phyloP scores from a whole-genome alignment of 2,329 filamentous ascomycete species.

The Phaeomoniella chlamydospora region DNA sequence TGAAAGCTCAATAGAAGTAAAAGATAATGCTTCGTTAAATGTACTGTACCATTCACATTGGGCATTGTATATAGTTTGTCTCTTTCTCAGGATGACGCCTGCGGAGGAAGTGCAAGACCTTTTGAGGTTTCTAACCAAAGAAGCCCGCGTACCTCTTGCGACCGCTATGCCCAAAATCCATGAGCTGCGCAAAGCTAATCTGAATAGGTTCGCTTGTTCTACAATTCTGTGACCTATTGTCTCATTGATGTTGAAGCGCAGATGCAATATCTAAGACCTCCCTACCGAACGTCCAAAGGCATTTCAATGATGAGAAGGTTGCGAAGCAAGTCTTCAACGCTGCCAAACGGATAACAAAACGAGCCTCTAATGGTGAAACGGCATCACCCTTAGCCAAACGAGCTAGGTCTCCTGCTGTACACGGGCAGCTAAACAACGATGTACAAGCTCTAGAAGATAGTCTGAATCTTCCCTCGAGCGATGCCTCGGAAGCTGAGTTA shows the following conservation, averaged over 20 bases:
- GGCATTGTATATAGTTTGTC: no score
- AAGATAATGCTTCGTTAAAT: no score
- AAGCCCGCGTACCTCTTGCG: conserved; percentile 40
- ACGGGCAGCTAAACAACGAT: neutral
- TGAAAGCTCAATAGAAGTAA: no score
- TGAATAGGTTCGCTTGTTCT: conserved; percentile 14
- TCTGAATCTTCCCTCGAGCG: neutral
- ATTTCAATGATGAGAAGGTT: conserved; percentile 36
- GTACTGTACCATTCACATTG: no score
- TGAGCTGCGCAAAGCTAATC: conserved; percentile 33
- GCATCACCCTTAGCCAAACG: neutral
- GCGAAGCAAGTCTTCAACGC: conserved; percentile 42
- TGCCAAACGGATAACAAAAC: conserved; percentile 40
- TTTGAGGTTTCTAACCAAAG: conserved; percentile 43
- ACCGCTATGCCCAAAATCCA: conserved; percentile 40
- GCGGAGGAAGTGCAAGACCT: conserved; percentile 26
- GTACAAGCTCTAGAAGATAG: neutral
- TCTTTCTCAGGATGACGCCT: conserved; percentile 6
- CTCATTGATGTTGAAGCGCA: conserved; percentile 8
- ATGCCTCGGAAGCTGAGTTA: conserved; percentile 35
- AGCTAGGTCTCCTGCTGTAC: conserved; percentile 9
- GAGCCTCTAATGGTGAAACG: conserved; percentile 18
- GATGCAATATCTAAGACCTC: conserved; percentile 35
- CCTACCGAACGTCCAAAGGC: conserved; percentile 24
- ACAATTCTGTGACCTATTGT: neutral